Evolutionary conservation across 768 basidiomycete species (phyloP).

Genomic region (Leccinum uliginosum): DNA sequence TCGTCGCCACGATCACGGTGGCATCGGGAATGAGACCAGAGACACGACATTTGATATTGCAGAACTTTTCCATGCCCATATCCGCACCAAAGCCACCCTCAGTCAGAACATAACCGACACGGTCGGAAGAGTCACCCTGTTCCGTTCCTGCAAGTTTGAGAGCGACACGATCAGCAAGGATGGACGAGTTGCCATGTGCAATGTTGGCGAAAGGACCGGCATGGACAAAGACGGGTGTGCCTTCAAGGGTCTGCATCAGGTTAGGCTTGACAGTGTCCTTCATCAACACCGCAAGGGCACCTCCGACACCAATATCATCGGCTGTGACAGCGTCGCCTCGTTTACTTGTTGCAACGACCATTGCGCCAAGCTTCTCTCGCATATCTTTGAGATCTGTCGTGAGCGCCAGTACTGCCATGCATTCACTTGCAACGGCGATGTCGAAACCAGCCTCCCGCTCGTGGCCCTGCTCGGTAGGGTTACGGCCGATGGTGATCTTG

Average conservation of each 20-base stretch:
- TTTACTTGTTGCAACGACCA: slow-evolving; percentile 96
- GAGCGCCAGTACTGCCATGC: slow-evolving; percentile 96
- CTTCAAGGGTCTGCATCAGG: slow-evolving; percentile 97
- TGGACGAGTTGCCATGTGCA: slow-evolving; percentile 97
- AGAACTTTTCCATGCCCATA: slow-evolving; percentile 99
- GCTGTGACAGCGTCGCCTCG: slow-evolving; percentile 89
- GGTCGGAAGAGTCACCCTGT: slow-evolving; percentile 76
- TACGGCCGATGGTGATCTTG: slow-evolving; percentile 89
- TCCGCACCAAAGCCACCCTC: slow-evolving; percentile 99
- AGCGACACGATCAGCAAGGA: slow-evolving; percentile 95
- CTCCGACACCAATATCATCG: slow-evolving; percentile 93
- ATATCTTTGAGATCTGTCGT: slow-evolving; percentile 87
- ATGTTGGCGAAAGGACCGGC: slow-evolving; percentile 99
- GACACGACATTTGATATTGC: slow-evolving; percentile 97
- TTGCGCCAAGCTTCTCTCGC: slow-evolving; percentile 86
- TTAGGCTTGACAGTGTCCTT: slow-evolving; percentile 99
- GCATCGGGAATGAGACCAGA: slow-evolving; percentile 93
- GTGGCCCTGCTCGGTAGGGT: slow-evolving; percentile 83
- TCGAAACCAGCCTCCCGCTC: slow-evolving; percentile 91
- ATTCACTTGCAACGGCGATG: slow-evolving; percentile 95
- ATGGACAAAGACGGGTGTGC: slow-evolving; percentile 98
- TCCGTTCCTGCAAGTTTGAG: slow-evolving; percentile 96
- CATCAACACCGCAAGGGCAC: slow-evolving; percentile 94
- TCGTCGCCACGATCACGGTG: slow-evolving; percentile 93
- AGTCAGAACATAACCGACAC: slow-evolving; percentile 92